phyloP scores from a whole-genome alignment of 192 early-diverging fungal genomes.

The Umbelopsis vinacea region DNA sequence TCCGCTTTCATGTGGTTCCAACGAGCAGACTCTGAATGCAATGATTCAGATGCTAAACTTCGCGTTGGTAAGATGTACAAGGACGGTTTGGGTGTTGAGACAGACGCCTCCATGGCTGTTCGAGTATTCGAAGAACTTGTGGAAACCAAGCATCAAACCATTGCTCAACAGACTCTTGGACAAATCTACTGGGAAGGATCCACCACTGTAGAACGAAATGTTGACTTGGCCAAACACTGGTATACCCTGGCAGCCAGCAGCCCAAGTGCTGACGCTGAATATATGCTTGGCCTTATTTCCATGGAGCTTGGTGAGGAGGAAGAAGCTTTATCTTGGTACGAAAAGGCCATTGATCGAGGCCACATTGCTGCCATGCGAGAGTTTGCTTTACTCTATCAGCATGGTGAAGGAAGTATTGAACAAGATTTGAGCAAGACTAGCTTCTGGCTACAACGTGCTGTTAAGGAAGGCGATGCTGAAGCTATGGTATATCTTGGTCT shows the following conservation, averaged over 20 bases:
- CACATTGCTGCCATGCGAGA: constrained; percentile 29
- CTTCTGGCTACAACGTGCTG: constrained; percentile 25
- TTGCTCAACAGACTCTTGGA: constrained; percentile 10
- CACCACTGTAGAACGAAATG: constrained; percentile 1
- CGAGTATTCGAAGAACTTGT: neutral
- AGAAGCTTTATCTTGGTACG: constrained; percentile 29
- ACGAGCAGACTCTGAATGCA: constrained; percentile 20
- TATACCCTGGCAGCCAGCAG: constrained; percentile 14
- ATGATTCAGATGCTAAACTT: constrained; percentile 12
- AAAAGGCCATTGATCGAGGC: constrained; percentile 24
- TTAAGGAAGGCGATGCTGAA: constrained; percentile 27
- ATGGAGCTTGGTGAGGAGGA: constrained; percentile 31
- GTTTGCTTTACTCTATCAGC: constrained; percentile 16
- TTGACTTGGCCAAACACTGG: constrained; percentile 16
- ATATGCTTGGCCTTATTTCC: constrained; percentile 33
- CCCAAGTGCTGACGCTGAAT: constrained; percentile 4
- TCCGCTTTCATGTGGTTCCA: constrained; percentile 29
- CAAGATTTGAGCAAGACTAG: constrained; percentile 4
- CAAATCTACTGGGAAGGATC: constrained; percentile 22
- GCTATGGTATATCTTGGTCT: constrained; percentile 31
- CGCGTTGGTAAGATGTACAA: constrained; percentile 15
- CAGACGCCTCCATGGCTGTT: neutral
- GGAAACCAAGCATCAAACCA: constrained; percentile 2
- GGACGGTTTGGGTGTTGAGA: constrained; percentile 5
- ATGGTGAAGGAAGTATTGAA: constrained; percentile 20